phyloP scores from a whole-genome alignment of 192 early-diverging fungal species.

The Spinellus fusiger region DNA sequence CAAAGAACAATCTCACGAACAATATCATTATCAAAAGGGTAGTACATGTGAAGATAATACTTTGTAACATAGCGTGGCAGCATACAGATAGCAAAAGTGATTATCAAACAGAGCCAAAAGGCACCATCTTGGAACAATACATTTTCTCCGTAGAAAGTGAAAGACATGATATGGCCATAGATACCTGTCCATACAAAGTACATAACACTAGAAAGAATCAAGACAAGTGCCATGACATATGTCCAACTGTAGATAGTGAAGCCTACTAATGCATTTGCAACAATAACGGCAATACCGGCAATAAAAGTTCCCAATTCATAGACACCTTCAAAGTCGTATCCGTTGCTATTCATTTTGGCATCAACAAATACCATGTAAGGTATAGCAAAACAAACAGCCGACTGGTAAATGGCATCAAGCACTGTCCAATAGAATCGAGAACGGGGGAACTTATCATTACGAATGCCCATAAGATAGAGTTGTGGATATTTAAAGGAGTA shows the following conservation, averaged over 20 bases:
- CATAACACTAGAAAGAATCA: slow-evolving; percentile 43
- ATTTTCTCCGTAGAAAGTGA: slow-evolving; percentile 25
- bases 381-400: slow-evolving; percentile 52
- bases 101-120: slow-evolving; percentile 64
- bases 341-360: slow-evolving; percentile 33
- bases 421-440: slow-evolving; percentile 55
- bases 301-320: slow-evolving; percentile 66
- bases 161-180: slow-evolving; percentile 40
- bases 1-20: slow-evolving; percentile 69
- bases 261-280: slow-evolving; percentile 74
- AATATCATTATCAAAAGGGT: slow-evolving; percentile 77
- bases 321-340: slow-evolving; percentile 47
- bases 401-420: slow-evolving; percentile 60
- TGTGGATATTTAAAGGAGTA: slow-evolving; percentile 59
- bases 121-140: slow-evolving; percentile 57
- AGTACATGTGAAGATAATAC: slow-evolving; percentile 61
- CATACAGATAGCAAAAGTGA: slow-evolving; percentile 60
- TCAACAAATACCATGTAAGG: slow-evolving; percentile 48
- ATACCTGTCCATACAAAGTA: slow-evolving; percentile 57
- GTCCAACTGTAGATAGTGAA: slow-evolving; percentile 77
- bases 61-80: slow-evolving; percentile 67
- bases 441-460: slow-evolving; percentile 55
- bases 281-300: slow-evolving; percentile 66
- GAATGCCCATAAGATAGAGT: slow-evolving; percentile 64
- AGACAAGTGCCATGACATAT: slow-evolving; percentile 53